A percentile compares a stretch with the other conserved stretches of the same genome.
Evolutionary conservation across 345 rosid genomes (phyloP).

Genomic region (Noccaea caerulescens): DNA sequence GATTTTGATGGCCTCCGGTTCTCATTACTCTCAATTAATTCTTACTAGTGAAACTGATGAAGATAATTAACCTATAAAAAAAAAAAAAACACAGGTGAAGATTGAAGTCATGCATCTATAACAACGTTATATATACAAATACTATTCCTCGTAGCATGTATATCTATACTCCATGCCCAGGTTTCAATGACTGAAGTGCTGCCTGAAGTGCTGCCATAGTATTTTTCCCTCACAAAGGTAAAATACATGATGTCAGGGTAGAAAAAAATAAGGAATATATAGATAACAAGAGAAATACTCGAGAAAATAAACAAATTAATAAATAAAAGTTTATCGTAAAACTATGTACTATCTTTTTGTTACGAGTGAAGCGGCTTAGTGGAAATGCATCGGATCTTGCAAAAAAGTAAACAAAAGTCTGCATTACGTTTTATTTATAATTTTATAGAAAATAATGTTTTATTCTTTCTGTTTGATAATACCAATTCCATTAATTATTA

Average conservation of each 20-base stretch:
- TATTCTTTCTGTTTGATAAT: neutral
- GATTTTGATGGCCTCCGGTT: no score
- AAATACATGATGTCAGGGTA: neutral
- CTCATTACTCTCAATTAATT: no score
- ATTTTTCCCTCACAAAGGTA: neutral
- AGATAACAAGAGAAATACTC: neutral
- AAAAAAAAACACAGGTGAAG: no score
- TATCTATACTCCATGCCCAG: no score
- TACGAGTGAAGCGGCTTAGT: neutral
- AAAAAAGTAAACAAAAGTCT: constrained; percentile 42
- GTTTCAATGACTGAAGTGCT: neutral
- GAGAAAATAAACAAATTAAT: neutral
- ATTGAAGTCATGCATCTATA: no score
- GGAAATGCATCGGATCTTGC: constrained; percentile 44
- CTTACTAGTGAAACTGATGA: no score
- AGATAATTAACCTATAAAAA: no score
- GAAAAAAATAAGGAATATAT: neutral
- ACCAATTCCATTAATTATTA: neutral
- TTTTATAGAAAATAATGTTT: neutral
- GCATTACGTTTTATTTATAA: constrained; percentile 30
- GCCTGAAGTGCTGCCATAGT: neutral
- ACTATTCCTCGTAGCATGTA: no score
- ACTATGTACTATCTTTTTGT: no score
- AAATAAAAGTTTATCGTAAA: neutral
- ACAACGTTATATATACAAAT: no score